These are phyloP conservation scores for Heterobasidion occidentale DNA, from an alignment of 1,284 basidiomycete species.

Conservation along the genomic window DNA sequence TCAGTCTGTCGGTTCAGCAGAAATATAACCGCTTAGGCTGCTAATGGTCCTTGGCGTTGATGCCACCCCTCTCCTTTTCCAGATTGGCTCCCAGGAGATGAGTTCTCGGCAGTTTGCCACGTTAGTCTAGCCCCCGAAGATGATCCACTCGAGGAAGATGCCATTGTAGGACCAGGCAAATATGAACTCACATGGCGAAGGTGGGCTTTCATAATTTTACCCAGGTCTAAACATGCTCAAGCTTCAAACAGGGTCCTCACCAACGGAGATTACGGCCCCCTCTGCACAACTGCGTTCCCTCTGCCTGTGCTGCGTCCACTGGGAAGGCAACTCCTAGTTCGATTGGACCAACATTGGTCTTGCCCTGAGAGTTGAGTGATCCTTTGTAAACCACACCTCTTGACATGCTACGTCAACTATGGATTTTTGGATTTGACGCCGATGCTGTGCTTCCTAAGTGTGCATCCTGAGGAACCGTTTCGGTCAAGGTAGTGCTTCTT, in stretches of 20 bases:
- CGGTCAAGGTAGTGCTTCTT: too few relatives aligned
- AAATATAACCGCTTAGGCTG: too few relatives aligned
- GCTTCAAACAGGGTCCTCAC: constrained; percentile 29
- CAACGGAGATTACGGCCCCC: constrained; percentile 32
- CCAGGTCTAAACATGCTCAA: background rate
- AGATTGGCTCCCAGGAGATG: constrained; percentile 62
- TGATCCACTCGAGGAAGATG: constrained; percentile 27
- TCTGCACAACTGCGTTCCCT: constrained; percentile 40
- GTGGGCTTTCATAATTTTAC: constrained; percentile 25
- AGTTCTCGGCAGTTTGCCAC: constrained; percentile 47
- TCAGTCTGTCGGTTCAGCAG: too few relatives aligned
- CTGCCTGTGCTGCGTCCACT: constrained; percentile 50
- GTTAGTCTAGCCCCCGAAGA: constrained; percentile 39
- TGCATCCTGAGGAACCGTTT: too few relatives aligned
- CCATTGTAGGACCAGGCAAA: constrained; percentile 41
- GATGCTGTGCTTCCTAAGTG: too few relatives aligned
- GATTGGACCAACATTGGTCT: background rate
- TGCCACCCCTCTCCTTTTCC: constrained; percentile 3
- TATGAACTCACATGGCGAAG: constrained; percentile 64
- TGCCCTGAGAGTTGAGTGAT: background rate
- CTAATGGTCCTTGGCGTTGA: background rate
- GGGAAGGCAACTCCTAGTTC: background rate
- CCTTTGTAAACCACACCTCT: too few relatives aligned
- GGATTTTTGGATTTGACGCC: too few relatives aligned
- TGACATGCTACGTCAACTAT: too few relatives aligned